Base-by-base conservation (phyloP, 1,284 basidiomycete species). In the Sphagnurus paluster region DNA sequence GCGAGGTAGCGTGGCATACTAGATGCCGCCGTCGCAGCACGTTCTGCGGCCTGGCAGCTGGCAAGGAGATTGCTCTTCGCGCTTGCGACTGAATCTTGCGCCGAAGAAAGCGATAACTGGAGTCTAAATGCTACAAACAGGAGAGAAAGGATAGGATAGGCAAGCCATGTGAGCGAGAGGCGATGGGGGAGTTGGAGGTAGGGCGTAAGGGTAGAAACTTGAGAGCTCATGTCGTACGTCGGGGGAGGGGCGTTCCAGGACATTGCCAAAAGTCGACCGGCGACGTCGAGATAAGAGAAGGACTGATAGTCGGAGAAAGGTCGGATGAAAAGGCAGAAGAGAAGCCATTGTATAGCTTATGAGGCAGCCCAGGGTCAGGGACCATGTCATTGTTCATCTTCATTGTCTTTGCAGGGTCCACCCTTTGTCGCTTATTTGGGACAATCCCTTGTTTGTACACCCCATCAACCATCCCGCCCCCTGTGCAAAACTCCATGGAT, bases 1-100 rank as follows among this genome's bases (percentile, higher is more conserved):
- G 94, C 93, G 67, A 96, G 76, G 60, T 86, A 93, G 24, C 92
- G 79, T 0, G 95, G 94, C 71, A 97, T 77, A 49, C 87, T 90
- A 13, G 90, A 88, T 3, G 92, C 79, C 5, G 84, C 76, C 5
- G 84, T 87, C 11, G 92, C 91, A 4, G 93, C 90, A 33, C 75
- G 72, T 58, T 98, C 90, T 17, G 93, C 85, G 1, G 90, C 90
- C 42, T 73, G 70, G 64, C 95, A 98, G 51, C 89, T 88, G 0
- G 89, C 68, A 20, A 93, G 67, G 5, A 96, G 72, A 48, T 85
- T 76, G 30, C 64, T 64, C 68, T 92, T 93, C 26, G 92, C 85
- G 42, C 74, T 82, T 2, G 71, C 72, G 4, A 93, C 74, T 1
- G 81, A 75, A 56, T 77, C 76, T 53, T 92, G 78, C 1, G 88